phyloP scores from a whole-genome alignment of 768 basidiomycete species.

The Termitomyces eurrhizus region DNA sequence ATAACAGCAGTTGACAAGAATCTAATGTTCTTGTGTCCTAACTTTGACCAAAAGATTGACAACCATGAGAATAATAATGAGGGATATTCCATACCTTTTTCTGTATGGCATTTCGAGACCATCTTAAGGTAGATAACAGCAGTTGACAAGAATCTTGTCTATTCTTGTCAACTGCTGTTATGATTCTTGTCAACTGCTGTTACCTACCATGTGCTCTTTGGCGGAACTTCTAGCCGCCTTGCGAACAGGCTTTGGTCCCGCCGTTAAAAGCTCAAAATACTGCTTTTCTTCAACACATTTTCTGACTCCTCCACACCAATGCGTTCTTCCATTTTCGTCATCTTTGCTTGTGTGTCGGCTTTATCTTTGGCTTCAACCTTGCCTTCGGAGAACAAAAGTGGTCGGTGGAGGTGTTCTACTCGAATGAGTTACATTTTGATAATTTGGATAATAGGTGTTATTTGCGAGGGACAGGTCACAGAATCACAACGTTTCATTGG shows the following conservation, averaged over 20 bases:
- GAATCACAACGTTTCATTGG: slow-evolving; percentile 34
- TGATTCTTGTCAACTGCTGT: neutral
- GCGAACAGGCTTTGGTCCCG: neutral
- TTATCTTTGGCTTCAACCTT: slow-evolving; percentile 1
- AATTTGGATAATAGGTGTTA: slow-evolving; percentile 4
- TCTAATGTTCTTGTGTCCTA: too few species aligned
- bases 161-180: too few species aligned
- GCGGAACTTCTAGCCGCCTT: neutral
- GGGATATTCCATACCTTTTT: too few species aligned
- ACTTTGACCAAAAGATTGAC: too few species aligned
- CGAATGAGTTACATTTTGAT: neutral
- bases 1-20: too few species aligned
- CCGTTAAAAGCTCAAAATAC: neutral
- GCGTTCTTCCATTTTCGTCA: neutral
- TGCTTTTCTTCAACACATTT: neutral
- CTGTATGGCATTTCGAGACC: too few species aligned
- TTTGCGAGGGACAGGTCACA: slow-evolving; percentile 20
- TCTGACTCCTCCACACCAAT: neutral
- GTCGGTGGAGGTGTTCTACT: neutral
- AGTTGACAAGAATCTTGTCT: too few species aligned
- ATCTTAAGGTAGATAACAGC: too few species aligned
- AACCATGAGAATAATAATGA: too few species aligned
- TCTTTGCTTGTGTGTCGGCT: neutral
- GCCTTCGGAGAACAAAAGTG: neutral
- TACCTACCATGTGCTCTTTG: neutral